Evolutionary conservation across 106 monocot genomes (phyloP).

Genomic region (Iris macrosiphon): DNA sequence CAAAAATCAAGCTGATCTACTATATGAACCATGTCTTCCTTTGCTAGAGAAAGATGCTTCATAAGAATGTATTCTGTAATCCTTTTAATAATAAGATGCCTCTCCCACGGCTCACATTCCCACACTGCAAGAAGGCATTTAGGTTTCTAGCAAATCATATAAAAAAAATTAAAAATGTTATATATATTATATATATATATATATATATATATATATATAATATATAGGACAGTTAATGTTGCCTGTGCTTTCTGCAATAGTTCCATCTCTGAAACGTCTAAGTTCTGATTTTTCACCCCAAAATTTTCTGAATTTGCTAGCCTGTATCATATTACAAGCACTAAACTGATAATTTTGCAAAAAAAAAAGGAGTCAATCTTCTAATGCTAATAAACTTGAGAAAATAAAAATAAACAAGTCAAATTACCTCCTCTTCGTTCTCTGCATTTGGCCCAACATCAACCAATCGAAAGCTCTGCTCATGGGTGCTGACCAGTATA

Average conservation of each 20-base stretch:
- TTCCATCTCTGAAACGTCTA: conserved; percentile 84
- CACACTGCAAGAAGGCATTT: conserved; percentile 41
- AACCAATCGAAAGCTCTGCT: conserved; percentile 59
- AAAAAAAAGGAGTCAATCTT: not conserved
- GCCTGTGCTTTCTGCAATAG: conserved; percentile 91
- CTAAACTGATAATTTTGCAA: not conserved
- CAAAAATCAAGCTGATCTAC: conserved; percentile 91
- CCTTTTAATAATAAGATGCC: conserved; percentile 72
- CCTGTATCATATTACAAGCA: conserved; percentile 27
- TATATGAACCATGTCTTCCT: conserved; percentile 47
- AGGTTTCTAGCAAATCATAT: conserved; percentile 1
- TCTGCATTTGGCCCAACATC: conserved; percentile 83
- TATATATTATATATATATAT: too few species aligned
- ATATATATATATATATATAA: not conserved
- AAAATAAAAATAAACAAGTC: conserved; percentile 1
- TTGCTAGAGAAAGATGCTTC: conserved; percentile 51
- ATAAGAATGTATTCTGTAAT: conserved; percentile 53
- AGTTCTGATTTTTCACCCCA: conserved; percentile 97
- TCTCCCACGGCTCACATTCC: conserved; percentile 71
- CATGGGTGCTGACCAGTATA: conserved; percentile 51
- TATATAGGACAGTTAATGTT: conserved; percentile 5
- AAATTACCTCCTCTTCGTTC: conserved; percentile 63
- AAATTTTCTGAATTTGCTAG: conserved; percentile 73
- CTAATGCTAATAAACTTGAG: not conserved
- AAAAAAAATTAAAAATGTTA: too few species aligned